Conservation (phyloP, 768 basidiomycete species). For the Pleurotus cornucopiae region DNA sequence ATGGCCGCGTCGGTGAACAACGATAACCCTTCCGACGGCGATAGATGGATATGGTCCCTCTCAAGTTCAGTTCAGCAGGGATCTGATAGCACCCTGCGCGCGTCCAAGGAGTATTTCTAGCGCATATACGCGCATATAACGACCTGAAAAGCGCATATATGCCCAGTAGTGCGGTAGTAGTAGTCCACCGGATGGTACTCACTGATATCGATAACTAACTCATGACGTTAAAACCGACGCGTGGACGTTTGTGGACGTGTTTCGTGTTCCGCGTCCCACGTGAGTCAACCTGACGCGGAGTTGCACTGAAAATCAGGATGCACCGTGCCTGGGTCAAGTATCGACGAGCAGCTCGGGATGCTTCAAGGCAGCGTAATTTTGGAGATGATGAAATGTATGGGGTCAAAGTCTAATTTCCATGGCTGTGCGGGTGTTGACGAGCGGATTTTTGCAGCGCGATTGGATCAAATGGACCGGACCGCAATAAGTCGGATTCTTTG, state of each 20-base stretch:
- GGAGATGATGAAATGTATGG: background rate
- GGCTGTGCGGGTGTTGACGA: background rate
- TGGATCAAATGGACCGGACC: background rate
- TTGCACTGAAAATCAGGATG: background rate
- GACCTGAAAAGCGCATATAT: background rate
- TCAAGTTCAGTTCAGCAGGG: too few relatives aligned
- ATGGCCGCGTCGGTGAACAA: constrained; percentile 8
- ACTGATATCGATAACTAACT: background rate
- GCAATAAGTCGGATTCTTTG: constrained; percentile 6
- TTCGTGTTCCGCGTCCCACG: constrained; percentile 4
- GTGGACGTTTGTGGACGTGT: constrained; percentile 2
- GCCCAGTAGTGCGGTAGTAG: background rate
- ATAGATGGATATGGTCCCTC: background rate
- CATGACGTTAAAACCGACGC: background rate
- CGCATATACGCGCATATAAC: background rate
- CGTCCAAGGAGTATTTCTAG: background rate
- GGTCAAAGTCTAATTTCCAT: background rate
- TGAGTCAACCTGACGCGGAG: constrained; percentile 3
- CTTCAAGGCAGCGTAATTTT: background rate
- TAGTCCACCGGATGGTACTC: background rate
- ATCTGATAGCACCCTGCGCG: too few relatives aligned
- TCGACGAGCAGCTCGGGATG: background rate
- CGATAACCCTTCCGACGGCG: background rate
- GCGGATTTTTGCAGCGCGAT: background rate
- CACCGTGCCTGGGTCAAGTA: background rate